phyloP scores from a whole-genome alignment of 2,329 filamentous ascomycete genomes.

The Berkeleyomyces rouxiae region DNA sequence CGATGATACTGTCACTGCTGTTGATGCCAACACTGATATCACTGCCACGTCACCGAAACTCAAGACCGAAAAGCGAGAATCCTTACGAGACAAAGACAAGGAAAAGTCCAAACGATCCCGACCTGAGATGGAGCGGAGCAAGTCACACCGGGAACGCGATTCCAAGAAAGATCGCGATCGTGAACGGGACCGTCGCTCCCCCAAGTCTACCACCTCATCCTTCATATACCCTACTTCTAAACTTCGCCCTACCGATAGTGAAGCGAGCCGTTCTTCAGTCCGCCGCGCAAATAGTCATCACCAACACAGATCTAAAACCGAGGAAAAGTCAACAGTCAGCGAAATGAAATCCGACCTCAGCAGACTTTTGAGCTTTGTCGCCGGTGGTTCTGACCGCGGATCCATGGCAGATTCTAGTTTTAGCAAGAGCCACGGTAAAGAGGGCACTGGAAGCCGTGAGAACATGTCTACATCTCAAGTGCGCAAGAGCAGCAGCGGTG shows the following conservation, averaged over 20 bases:
- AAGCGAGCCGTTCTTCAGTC: slow-evolving; percentile 20
- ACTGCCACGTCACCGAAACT: slow-evolving; percentile 9
- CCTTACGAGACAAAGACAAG: slow-evolving; percentile 12
- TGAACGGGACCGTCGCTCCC: slow-evolving; percentile 25
- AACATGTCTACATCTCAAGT: slow-evolving; percentile 24
- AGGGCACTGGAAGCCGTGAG: slow-evolving; percentile 52
- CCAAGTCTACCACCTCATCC: slow-evolving; percentile 19
- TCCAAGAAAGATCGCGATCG: slow-evolving; percentile 20
- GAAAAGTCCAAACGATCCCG: slow-evolving; percentile 9
- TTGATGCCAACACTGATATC: slow-evolving; percentile 8
- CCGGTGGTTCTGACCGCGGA: slow-evolving; percentile 26
- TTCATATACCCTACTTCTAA: slow-evolving; percentile 21
- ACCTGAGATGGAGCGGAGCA: slow-evolving; percentile 15
- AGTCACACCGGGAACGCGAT: slow-evolving; percentile 21
- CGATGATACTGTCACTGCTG: slow-evolving; percentile 4
- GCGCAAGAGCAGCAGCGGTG: slow-evolving; percentile 16
- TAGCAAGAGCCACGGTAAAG: slow-evolving; percentile 84
- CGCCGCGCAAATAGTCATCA: slow-evolving; percentile 16
- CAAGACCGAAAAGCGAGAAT: slow-evolving; percentile 10
- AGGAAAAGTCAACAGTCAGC: slow-evolving; percentile 16
- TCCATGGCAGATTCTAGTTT: slow-evolving; percentile 63
- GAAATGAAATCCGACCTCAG: slow-evolving; percentile 10
- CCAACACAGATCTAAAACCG: slow-evolving; percentile 22
- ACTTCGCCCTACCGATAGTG: slow-evolving; percentile 25
- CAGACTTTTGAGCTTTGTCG: not conserved